Percentiles rank a stretch among this genome's conserved stretches.
Evolutionary conservation across 306 rosid species (phyloP).

Genomic region (Medicago lupulina): DNA sequence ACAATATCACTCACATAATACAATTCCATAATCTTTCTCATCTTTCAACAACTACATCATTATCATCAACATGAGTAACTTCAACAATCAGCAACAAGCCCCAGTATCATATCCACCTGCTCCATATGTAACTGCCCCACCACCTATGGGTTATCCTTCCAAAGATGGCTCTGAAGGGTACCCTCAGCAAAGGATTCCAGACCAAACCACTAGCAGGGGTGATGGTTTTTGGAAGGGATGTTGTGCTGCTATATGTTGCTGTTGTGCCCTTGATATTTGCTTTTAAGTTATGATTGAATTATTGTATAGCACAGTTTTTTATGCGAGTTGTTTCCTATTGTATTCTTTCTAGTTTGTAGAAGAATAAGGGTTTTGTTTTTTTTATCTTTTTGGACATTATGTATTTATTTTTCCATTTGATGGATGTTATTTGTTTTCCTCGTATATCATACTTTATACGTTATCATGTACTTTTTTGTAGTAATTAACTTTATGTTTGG

Average conservation of each 20-base stretch:
- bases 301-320: neutral
- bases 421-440: conserved; percentile 6
- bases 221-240: conserved; percentile 65
- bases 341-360: conserved; percentile 41
- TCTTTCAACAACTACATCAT: neutral
- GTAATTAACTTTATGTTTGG: too few relatives aligned
- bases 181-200: conserved; percentile 38
- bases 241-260: conserved; percentile 58
- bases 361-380: conserved; percentile 25
- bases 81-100: neutral
- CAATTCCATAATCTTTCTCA: neutral
- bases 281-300: conserved; percentile 36
- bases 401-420: conserved; percentile 24
- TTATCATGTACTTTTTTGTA: too few relatives aligned
- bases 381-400: conserved; percentile 18
- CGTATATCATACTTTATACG: neutral
- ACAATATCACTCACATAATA: neutral
- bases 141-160: conserved; percentile 49
- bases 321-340: neutral
- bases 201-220: conserved; percentile 47
- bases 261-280: conserved; percentile 53
- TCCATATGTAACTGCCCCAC: conserved; percentile 44
- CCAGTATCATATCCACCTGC: conserved; percentile 33
- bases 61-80: neutral
- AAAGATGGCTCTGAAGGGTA: conserved; percentile 39